Evolutionary conservation across 75 land plant genomes (phyloP), one percentile per base, ranked within the genome.

Genomic region (Cryptomeria japonica): DNA sequence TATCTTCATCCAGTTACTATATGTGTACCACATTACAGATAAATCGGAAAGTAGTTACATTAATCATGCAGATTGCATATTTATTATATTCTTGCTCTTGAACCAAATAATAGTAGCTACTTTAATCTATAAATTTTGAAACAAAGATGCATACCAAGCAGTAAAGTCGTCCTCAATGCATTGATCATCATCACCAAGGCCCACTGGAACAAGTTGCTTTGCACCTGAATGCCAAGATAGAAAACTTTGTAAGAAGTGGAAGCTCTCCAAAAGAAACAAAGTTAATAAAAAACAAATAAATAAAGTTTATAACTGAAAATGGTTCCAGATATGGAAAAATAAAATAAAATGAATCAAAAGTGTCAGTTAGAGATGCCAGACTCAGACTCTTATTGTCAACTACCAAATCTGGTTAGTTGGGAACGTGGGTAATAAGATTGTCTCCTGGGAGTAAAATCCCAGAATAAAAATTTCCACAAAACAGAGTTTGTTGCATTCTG

Each of bases 101-200:
- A 80, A 80, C 15, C 49, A 44, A 6, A 36, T 78, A 47, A 61
- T 22, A 80, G 38, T 80, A 80, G 25, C 51, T n/a, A 82, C 34
- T 82, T 0, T 82, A 82, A 82, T 82, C 0, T 44, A 88, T 32
- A 42, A 22, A 37, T 82, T 41, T n/a, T 82, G 51, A 44, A 44
- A 28, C 28, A 16, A 82, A 25, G 18, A 86, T 87, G 25, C 87
- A 46, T 90, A 97, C 98, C 99, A 97, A 46, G 98, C 99, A 86
- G 96, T 86, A 90, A 97, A 97, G 86, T 97, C 99, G 90, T 97
- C 99, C 85, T 97, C 99, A 87, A 97, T 97, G 88, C 98, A 96
- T 75, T 94, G 97, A 88, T 97, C 99, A 92, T 97, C 99, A 89
- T 97, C 98, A 22, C 99, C 98, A 75, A 96, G 92, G 64, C 99